Base-by-base conservation (phyloP, 768 basidiomycete species). In the Pleurotus sapidus region DNA sequence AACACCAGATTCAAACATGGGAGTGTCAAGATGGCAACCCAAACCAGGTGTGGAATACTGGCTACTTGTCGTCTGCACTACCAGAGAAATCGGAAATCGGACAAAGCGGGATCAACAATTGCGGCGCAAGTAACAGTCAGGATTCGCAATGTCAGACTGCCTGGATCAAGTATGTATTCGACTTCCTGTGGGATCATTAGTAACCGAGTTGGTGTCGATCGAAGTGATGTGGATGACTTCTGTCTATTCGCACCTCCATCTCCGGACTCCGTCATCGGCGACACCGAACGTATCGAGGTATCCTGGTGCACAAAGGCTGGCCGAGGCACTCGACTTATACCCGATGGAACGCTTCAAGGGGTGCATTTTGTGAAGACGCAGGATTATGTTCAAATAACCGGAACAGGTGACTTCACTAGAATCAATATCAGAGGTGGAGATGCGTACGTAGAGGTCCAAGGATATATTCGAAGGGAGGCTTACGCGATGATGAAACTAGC, bases 111-210 rank as follows among this genome's bases (percentile, higher is more conserved):
- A 83, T 80, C 34, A 89, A 92, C 70, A 71, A 77, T 55, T 95
- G 92, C 65, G 87, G 86, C 1, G 77, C 81, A 1, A 70, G 70
- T 8, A 77, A 83, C 57, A 80, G 76, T 68, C 81, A 81, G 59
- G 51, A 73, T 7, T 88, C 89, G 0, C 68, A 82, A 37, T 92
- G 90, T 68, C 90, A 92, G 69, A 91, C 88, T 0, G 72, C 77
- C 7, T 82, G 83, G 69, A 72, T 86, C 57, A 89, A 89, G 82
- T 79, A 68, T 58, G 76, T 4, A 3, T 34, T 34, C 9, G 30
- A 34, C 30, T 34, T 34, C 8, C 3, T 34, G 11, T 34, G 30
- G 30, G 8, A 34, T 11, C 11, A 7, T 7, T 34, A 34, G n/a
- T n/a, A 34, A 1, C 3, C 1, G 8, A 9, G 30, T 11, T 9